These are phyloP conservation scores for Waltergamsia citrina DNA, from an alignment of 2,329 filamentous ascomycete genomes.

Conservation along the genomic window DNA sequence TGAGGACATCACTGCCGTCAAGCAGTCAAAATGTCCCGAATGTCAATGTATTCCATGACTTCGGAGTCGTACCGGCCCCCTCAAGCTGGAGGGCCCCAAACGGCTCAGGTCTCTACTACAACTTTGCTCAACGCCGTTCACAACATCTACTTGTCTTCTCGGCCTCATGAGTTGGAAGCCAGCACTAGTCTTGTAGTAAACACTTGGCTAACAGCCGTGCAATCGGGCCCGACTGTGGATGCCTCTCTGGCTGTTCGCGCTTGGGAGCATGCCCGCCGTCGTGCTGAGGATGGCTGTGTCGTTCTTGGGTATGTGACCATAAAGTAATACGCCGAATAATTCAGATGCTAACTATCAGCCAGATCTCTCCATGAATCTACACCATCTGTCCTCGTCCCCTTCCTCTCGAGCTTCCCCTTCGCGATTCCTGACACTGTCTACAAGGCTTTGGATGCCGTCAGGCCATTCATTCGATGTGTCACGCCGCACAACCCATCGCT, in stretches of 20 bases:
- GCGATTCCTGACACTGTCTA: conserved; percentile 66
- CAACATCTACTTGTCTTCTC: conserved; percentile 72
- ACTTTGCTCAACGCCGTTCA: conserved; percentile 88
- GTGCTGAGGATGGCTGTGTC: conserved; percentile 93
- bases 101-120: conserved; percentile 80
- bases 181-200: conserved; percentile 90
- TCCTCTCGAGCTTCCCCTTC: conserved; percentile 72
- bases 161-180: conserved; percentile 80
- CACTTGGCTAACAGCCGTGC: conserved; percentile 81
- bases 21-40: conserved; percentile 43
- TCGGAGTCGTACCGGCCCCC: conserved; percentile 52
- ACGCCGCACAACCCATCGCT: conserved; percentile 85
- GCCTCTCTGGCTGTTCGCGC: conserved; percentile 66
- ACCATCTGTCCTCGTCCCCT: conserved; percentile 74
- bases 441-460: conserved; percentile 70
- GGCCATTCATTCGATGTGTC: conserved; percentile 78
- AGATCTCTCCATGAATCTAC: conserved; percentile 85
- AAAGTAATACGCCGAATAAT: too few species aligned
- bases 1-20: conserved; percentile 19
- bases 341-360: background rate
- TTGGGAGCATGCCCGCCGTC: conserved; percentile 91
- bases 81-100: conserved; percentile 53
- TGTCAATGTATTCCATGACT: conserved; percentile 60
- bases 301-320: conserved; percentile 73
- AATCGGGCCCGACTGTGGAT: conserved; percentile 67